phyloP scores from a whole-genome alignment of 495 filamentous ascomycete species.

The Xylaria scruposa region DNA sequence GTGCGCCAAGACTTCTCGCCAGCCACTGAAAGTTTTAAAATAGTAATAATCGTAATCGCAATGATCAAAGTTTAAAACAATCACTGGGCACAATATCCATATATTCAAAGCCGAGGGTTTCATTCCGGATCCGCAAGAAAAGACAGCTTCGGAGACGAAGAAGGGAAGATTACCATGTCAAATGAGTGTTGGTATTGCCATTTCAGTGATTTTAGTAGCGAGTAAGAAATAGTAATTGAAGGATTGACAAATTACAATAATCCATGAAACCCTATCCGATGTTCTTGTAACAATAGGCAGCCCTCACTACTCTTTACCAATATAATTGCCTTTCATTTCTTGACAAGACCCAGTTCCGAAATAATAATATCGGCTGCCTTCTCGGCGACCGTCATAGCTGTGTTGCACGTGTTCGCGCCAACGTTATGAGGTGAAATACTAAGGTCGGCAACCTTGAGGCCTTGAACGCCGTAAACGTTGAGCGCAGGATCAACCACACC shows the following conservation, averaged over 20 bases:
- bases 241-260: background rate
- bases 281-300: background rate
- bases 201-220: background rate
- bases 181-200: conserved; percentile 4
- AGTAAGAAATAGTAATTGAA: background rate
- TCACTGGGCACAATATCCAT: background rate
- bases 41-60: background rate
- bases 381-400: conserved; percentile 55
- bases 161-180: background rate
- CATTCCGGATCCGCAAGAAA: background rate
- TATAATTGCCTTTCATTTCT: background rate
- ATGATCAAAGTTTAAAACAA: background rate
- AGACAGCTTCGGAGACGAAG: background rate
- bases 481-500: conserved; percentile 55
- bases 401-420: conserved; percentile 59
- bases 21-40: background rate
- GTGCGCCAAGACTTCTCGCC: background rate
- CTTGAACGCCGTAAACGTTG: conserved; percentile 54
- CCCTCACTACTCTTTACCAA: background rate
- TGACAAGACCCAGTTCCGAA: conserved; percentile 45
- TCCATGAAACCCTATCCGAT: background rate
- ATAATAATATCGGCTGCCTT: conserved; percentile 59
- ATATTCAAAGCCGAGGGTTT: background rate
- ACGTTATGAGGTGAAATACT: conserved; percentile 59
- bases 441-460: conserved; percentile 55